Percentiles rank a stretch among this genome's conserved stretches.
These are phyloP conservation scores for Stagonosporopsis rhizophila DNA, from an alignment of 2,329 filamentous ascomycete species.

Conservation along the genomic window DNA sequence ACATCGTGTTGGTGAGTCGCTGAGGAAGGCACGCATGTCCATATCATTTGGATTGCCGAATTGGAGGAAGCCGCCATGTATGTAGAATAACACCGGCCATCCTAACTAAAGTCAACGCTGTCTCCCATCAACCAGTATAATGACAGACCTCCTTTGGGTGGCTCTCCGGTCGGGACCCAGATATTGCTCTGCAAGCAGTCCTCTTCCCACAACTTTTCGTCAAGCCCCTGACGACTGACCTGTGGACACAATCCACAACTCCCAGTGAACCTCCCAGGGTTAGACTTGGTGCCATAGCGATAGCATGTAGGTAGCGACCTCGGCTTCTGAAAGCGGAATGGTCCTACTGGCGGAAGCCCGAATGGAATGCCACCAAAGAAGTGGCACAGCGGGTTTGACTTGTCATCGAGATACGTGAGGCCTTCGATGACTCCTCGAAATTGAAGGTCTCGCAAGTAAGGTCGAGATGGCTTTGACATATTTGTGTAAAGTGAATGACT, in stretches of 20 bases:
- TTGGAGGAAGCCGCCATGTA: conserved; percentile 66
- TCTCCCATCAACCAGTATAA: too few relatives aligned
- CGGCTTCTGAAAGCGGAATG: conserved; percentile 59
- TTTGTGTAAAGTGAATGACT: conserved; percentile 3
- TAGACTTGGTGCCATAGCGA: conserved; percentile 58
- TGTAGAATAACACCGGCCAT: conserved; percentile 66
- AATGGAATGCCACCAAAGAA: conserved; percentile 65
- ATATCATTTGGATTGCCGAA: conserved; percentile 60
- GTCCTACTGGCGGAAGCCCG: conserved; percentile 58
- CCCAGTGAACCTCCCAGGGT: conserved; percentile 56
- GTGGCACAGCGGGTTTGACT: conserved; percentile 51
- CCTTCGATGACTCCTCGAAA: conserved; percentile 60
- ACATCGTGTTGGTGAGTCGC: conserved; percentile 54
- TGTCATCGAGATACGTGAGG: conserved; percentile 51
- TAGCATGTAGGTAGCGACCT: conserved; percentile 57
- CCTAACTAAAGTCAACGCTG: conserved; percentile 38
- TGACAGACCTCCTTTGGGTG: conserved; percentile 47
- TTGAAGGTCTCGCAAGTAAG: conserved; percentile 48
- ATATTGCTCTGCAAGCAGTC: conserved; percentile 65
- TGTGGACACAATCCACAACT: conserved; percentile 60
- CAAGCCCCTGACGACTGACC: conserved; percentile 37
- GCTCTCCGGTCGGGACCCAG: conserved; percentile 59
- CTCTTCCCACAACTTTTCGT: conserved; percentile 54
- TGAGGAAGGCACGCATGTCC: conserved; percentile 55
- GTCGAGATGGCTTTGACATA: conserved; percentile 31